phyloP scores from a whole-genome alignment of 805 yeast genomes.

The Saccharomycopsis vini region DNA sequence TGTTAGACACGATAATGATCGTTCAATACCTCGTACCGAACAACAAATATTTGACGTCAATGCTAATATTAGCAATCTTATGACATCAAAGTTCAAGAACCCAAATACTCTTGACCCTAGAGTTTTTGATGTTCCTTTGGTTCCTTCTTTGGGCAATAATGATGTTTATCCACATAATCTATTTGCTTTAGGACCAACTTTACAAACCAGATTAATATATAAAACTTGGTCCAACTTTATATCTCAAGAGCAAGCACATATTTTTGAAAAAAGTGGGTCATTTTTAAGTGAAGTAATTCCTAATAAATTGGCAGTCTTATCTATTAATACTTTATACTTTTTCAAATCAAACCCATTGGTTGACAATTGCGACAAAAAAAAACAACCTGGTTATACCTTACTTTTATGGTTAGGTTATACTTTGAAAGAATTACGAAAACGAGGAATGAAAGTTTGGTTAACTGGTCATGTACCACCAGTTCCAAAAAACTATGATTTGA shows the following conservation, averaged over 20 bases:
- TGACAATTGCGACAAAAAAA: conserved; percentile 63
- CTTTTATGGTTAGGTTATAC: conserved; percentile 72
- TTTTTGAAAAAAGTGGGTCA: conserved; percentile 67
- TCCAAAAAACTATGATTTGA: conserved; percentile 62
- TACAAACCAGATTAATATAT: conserved; percentile 71
- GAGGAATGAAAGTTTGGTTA: conserved; percentile 80
- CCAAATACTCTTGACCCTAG: conserved; percentile 32
- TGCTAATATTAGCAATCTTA: conserved; percentile 41
- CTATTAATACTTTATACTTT: conserved; percentile 69
- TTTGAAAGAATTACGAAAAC: conserved; percentile 58
- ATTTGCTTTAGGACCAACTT: conserved; percentile 81
- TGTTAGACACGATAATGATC: conserved; percentile 75
- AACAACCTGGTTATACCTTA: conserved; percentile 73
- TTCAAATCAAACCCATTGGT: conserved; percentile 74
- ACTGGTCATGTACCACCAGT: conserved; percentile 87
- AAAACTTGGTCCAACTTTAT: conserved; percentile 65
- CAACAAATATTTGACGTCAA: conserved; percentile 62
- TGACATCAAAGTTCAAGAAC: conserved; percentile 41
- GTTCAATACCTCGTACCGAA: conserved; percentile 67
- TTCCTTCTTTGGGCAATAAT: conserved; percentile 78
- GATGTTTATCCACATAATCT: conserved; percentile 86
- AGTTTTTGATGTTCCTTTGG: conserved; percentile 37
- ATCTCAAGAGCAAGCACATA: conserved; percentile 70
- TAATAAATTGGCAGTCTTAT: conserved; percentile 63
- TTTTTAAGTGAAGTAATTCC: conserved; percentile 75